phyloP scores from a whole-genome alignment of 768 basidiomycete genomes.

The Mycena galopus region DNA sequence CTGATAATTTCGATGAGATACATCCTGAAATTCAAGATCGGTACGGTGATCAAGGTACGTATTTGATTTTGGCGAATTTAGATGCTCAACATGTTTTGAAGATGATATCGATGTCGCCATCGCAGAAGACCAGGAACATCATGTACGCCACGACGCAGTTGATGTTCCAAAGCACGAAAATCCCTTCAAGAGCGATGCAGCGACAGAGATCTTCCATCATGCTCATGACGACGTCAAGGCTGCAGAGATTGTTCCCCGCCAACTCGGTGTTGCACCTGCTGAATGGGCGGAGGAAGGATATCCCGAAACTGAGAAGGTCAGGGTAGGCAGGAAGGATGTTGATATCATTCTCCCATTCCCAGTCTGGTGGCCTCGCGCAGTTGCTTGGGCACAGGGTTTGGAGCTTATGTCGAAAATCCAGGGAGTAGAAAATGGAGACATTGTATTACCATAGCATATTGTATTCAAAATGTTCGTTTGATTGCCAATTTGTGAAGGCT shows the following conservation, averaged over 20 bases:
- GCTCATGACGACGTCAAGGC: neutral
- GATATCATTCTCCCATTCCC: slow-evolving; percentile 15
- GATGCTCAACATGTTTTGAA: neutral
- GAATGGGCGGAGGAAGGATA: slow-evolving; percentile 4
- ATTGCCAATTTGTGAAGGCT: too few species aligned
- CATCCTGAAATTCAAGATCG: slow-evolving; percentile 4
- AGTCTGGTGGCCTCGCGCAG: slow-evolving; percentile 14
- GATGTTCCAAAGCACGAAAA: neutral
- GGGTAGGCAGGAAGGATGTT: neutral
- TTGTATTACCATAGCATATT: slow-evolving; percentile 1
- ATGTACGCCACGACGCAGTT: neutral
- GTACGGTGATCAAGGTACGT: neutral
- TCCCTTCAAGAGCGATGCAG: neutral
- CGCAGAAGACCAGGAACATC: neutral
- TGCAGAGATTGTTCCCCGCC: neutral
- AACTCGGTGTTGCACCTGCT: neutral
- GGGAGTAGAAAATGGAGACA: slow-evolving; percentile 16
- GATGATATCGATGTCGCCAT: slow-evolving; percentile 10
- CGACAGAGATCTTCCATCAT: neutral
- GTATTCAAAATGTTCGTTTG: too few species aligned
- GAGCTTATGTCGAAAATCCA: slow-evolving; percentile 11
- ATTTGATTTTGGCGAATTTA: too few species aligned
- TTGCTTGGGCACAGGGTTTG: slow-evolving; percentile 12
- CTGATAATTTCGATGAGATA: neutral
- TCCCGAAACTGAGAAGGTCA: slow-evolving; percentile 2